phyloP scores from a whole-genome alignment of 768 basidiomycete genomes.

The Xerocomus spinulosus region DNA sequence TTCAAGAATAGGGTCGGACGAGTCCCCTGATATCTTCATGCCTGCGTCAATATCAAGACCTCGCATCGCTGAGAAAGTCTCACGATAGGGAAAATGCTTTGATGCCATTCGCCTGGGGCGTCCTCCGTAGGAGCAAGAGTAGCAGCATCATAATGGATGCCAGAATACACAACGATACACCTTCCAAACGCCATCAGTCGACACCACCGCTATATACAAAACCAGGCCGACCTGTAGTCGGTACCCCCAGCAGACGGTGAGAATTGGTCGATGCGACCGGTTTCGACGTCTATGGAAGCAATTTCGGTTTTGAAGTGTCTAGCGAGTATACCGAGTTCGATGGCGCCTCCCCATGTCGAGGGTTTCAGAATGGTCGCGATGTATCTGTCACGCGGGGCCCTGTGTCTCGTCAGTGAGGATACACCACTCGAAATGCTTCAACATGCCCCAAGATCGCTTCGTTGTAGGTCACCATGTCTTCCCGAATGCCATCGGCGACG shows the following conservation, averaged over 20 bases:
- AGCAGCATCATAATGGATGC: constrained; percentile 94
- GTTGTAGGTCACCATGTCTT: constrained; percentile 66
- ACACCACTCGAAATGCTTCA: not conserved
- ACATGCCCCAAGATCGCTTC: constrained; percentile 84
- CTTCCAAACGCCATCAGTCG: constrained; percentile 29
- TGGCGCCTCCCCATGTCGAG: constrained; percentile 91
- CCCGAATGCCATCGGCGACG: constrained; percentile 76
- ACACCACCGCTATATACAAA: not conserved
- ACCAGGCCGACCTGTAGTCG: constrained; percentile 26
- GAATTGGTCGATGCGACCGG: constrained; percentile 84
- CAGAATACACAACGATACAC: constrained; percentile 85
- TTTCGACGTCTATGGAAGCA: constrained; percentile 86
- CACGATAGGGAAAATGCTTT: constrained; percentile 71
- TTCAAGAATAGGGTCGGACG: constrained; percentile 50
- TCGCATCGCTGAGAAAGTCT: constrained; percentile 14
- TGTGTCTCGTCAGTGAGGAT: constrained; percentile 23
- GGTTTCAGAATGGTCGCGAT: constrained; percentile 77
- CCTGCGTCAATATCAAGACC: constrained; percentile 22
- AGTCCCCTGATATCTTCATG: constrained; percentile 28
- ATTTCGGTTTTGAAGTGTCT: constrained; percentile 83
- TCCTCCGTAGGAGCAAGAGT: constrained; percentile 73
- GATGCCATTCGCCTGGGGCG: constrained; percentile 85
- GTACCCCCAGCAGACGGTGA: constrained; percentile 36
- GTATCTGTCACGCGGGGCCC: constrained; percentile 61
- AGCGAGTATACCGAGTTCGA: constrained; percentile 85